Conservation (phyloP, 306 rosid species). For the Hippophae rhamnoides region DNA sequence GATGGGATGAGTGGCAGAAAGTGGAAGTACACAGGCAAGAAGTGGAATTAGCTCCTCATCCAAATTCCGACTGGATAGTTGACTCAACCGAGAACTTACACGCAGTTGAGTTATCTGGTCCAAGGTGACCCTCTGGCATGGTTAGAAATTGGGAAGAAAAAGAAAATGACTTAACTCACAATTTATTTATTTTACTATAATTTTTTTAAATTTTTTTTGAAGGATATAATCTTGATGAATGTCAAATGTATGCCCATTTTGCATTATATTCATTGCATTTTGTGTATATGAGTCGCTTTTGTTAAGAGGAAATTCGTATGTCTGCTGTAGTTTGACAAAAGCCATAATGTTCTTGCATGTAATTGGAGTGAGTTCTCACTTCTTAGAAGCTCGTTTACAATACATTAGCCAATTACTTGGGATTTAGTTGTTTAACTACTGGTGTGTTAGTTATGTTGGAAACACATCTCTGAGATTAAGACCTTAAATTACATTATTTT, state of each 20-base stretch:
- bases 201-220: slow-evolving; percentile 9
- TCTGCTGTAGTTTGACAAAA: slow-evolving; percentile 37
- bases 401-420: too few relatives aligned
- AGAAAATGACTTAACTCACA: slow-evolving; percentile 27
- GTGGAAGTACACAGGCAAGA: slow-evolving; percentile 89
- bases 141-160: slow-evolving; percentile 20
- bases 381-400: too few relatives aligned
- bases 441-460: too few relatives aligned
- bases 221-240: slow-evolving; percentile 43
- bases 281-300: slow-evolving; percentile 78
- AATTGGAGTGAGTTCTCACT: neutral
- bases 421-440: too few relatives aligned
- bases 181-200: slow-evolving; percentile 39
- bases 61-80: slow-evolving; percentile 82
- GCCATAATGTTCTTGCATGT: slow-evolving; percentile 27
- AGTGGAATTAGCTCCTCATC: slow-evolving; percentile 83
- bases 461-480: too few relatives aligned
- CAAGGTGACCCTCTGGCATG: slow-evolving; percentile 61
- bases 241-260: slow-evolving; percentile 43
- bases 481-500: too few relatives aligned
- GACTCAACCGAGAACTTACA: slow-evolving; percentile 95
- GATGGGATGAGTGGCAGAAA: slow-evolving; percentile 99
- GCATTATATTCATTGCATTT: slow-evolving; percentile 66
- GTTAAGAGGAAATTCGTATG: slow-evolving; percentile 51
- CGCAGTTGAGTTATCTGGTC: slow-evolving; percentile 96